Evolutionary conservation across 768 basidiomycete species (phyloP), one percentile per base, ranked within the genome.

Genomic region (Termitomyces sp.): DNA sequence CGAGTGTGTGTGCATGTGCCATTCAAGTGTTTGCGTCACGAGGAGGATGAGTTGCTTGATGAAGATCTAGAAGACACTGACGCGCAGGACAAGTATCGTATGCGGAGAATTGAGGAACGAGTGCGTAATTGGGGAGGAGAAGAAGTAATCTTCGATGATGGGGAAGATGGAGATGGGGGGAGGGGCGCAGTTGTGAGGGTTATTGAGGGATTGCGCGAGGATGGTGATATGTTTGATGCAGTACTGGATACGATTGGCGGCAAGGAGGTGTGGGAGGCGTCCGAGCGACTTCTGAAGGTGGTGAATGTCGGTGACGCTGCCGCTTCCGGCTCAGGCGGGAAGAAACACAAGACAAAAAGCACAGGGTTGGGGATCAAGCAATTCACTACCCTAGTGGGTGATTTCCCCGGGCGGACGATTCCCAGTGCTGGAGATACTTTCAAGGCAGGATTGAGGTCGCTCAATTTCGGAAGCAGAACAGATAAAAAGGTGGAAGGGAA

Each of bases 171-270:
- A 4, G 69, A 66, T 8, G 58, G 53, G 47, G 79, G 80, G 8
- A 66, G 77, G 3, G 78, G 77, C 4, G 74, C 77, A 22, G 73
- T 73, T 50, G 74, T 78, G 12, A 66, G 79, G 47, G 79, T 86
- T 32, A 69, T 87, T 32, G 78, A 78, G 52, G 69, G 76, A 53
- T 63, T 84, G 19, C 69, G 70, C 24, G 74, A 70, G 45, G 83
- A 83, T 46, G 81, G 80, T 22, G 79, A 81, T 56, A 69, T 72
- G 34, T 88, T 94, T 67, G 92, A 95, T 65, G 87, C 83, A 21
- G 79, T 97, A 2, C 67, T 95, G 58, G 94, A 96, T 67, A 88
- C 88, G 1, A 71, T 91, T 17, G 93, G 93, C 3, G 91, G 93
- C 15, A 79, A 80, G 64, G 83, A 80, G 38, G 77, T 94, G 35